Evolutionary conservation across 2,329 filamentous ascomycete genomes (phyloP), one percentile per base, ranked within the genome.

Genomic region (Aureobasidium uvarum): DNA sequence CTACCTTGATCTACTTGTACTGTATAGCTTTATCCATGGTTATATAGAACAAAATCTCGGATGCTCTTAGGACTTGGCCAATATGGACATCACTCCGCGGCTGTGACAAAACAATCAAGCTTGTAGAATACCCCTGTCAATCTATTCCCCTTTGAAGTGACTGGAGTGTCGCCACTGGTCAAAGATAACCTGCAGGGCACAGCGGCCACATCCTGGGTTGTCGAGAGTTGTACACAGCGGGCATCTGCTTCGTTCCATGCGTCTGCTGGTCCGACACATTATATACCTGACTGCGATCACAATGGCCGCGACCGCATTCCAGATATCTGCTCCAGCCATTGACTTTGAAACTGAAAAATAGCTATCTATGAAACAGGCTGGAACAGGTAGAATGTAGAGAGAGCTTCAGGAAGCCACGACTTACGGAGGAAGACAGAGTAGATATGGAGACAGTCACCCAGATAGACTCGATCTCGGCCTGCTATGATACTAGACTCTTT

Each of bases 121-220:
- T 51, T 41, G 28, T 8, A 41, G 6, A 7, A n/a, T 50, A 23
- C 58, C 58, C 58, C 58, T 62, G 58, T 50, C 58, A 62, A 62
- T 62, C 58, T 51, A 62, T 62, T 36, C 33, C 58, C 18, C n/a
- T 50, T 51, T 62, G 20, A 51, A 62, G 10, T 13, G 33, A 36
- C 33, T 36, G 36, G 5, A 23, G 16, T 46, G 25, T 59, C 11
- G 50, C 50, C 50, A 28, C n/a, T 8, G 31, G 50, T 20, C 25
- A 20, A 45, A 23, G 16, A 43, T 25, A 23, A 31, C 5, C 25
- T 31, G 36, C 52, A 55, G 16, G 36, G n/a, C 23, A 55, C 33
- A 55, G 33, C 10, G 8, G 33, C 33, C 33, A 36, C 33, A 13
- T 10, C 33, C 38, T 41, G 16, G 2, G 38, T 41, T 6, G 14